phyloP scores from a whole-genome alignment of 345 rosid species.

The Gossypium raimondii region DNA sequence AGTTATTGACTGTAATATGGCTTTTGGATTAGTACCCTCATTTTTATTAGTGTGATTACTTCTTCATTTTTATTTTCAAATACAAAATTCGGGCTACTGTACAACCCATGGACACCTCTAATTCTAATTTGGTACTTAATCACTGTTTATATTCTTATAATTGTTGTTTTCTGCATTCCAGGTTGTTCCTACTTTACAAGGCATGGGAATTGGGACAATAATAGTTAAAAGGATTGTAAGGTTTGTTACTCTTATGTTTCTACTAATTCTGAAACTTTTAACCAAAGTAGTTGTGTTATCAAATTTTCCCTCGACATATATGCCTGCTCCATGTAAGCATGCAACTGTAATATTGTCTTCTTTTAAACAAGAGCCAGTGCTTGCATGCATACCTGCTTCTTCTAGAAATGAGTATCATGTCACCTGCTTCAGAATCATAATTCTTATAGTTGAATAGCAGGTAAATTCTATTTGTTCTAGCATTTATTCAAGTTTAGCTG shows the following conservation, averaged over 20 bases:
- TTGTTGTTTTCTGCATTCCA: constrained; percentile 48
- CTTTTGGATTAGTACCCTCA: background rate
- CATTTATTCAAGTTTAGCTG: background rate
- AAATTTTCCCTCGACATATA: background rate
- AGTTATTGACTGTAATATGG: background rate
- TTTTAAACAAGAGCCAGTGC: background rate
- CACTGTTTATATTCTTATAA: constrained; percentile 23
- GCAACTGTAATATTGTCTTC: background rate
- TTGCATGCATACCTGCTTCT: background rate
- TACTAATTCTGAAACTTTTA: background rate
- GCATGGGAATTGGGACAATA: constrained; percentile 78
- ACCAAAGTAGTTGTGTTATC: background rate
- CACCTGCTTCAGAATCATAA: background rate
- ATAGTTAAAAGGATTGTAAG: constrained; percentile 67
- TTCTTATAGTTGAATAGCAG: background rate
- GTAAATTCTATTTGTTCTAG: background rate
- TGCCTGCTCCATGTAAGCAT: background rate
- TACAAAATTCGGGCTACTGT: too few relatives aligned
- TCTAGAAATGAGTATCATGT: background rate
- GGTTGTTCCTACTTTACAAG: constrained; percentile 65
- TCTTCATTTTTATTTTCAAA: background rate
- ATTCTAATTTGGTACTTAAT: background rate
- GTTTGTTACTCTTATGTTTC: constrained; percentile 28
- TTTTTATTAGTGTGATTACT: background rate
- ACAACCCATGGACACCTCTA: background rate